Percentiles rank a stretch among this genome's conserved stretches.
Conservation (phyloP, 495 filamentous ascomycete species). For the Aspergillus cavernicola region DNA sequence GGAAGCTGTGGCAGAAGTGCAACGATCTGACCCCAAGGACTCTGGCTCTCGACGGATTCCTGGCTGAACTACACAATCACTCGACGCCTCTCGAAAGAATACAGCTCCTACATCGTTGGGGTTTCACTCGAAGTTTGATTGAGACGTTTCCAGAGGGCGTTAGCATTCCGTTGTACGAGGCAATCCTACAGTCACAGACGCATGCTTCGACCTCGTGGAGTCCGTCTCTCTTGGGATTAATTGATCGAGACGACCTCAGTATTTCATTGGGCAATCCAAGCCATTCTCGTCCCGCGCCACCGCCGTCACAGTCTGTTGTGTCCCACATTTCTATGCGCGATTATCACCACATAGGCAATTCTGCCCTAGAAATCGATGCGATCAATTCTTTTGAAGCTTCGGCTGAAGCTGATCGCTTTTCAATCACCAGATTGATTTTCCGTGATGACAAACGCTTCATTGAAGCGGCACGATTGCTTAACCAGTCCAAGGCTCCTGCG, state of each 20-base stretch:
- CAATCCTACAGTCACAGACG: constrained; percentile 76
- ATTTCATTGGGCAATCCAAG: constrained; percentile 54
- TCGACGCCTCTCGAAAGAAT: constrained; percentile 35
- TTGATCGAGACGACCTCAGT: constrained; percentile 77
- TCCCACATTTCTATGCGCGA: constrained; percentile 66
- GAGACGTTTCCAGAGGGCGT: constrained; percentile 85
- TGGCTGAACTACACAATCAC: constrained; percentile 32
- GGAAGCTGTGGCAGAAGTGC: constrained; percentile 40
- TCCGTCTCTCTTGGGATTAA: constrained; percentile 62
- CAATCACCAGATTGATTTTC: constrained; percentile 80
- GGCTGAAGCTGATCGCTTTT: constrained; percentile 73
- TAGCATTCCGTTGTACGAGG: constrained; percentile 72
- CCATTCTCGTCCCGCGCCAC: constrained; percentile 23
- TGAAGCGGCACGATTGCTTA: constrained; percentile 75
- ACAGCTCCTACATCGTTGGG: constrained; percentile 43
- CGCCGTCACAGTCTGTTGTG: constrained; percentile 39
- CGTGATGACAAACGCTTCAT: constrained; percentile 82
- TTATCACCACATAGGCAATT: constrained; percentile 68
- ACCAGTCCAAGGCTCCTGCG: constrained; percentile 70
- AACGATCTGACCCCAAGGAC: constrained; percentile 61
- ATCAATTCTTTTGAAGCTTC: constrained; percentile 60
- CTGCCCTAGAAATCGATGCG: constrained; percentile 54
- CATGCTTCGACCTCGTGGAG: constrained; percentile 77
- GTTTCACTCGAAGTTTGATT: constrained; percentile 39
- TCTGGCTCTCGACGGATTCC: constrained; percentile 57